These are phyloP conservation scores for Leptodermis oblonga DNA, from an alignment of 257 asterid genomes.

Conservation along the genomic window DNA sequence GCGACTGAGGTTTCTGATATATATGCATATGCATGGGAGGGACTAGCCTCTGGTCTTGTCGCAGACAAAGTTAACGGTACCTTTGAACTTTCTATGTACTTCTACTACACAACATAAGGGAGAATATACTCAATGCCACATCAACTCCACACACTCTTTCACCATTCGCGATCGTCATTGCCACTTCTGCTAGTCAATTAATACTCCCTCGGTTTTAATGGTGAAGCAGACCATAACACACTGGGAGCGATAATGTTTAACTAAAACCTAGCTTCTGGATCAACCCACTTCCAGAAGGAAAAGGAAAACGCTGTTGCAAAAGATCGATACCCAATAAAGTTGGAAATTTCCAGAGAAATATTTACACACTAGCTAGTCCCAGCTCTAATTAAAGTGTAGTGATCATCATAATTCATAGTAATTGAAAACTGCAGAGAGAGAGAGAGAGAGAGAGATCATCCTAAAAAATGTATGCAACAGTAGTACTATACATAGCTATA, in stretches of 20 bases:
- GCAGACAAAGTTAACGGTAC: constrained; percentile 62
- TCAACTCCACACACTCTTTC: not conserved
- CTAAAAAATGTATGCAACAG: not conserved
- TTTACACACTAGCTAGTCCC: no score
- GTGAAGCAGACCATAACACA: not conserved
- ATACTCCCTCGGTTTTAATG: not conserved
- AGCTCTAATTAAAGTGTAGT: not conserved
- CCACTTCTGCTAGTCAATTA: no score
- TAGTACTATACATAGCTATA: not conserved
- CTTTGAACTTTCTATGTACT: constrained; percentile 28
- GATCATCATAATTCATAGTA: no score
- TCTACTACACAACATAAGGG: not conserved
- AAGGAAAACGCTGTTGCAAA: not conserved
- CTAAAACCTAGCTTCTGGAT: not conserved
- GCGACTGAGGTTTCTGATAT: no score
- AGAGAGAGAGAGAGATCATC: not conserved
- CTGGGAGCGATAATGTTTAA: no score
- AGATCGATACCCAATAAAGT: not conserved
- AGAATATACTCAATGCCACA: no score
- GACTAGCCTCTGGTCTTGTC: constrained; percentile 16
- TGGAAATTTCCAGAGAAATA: not conserved
- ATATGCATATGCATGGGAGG: no score
- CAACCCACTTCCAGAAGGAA: not conserved
- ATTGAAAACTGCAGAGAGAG: no score
- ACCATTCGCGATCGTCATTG: no score